Percentiles rank a stretch among this genome's conserved stretches.
phyloP scores from a whole-genome alignment of 1,284 basidiomycete genomes.

The Papiliotrema laurentii region DNA sequence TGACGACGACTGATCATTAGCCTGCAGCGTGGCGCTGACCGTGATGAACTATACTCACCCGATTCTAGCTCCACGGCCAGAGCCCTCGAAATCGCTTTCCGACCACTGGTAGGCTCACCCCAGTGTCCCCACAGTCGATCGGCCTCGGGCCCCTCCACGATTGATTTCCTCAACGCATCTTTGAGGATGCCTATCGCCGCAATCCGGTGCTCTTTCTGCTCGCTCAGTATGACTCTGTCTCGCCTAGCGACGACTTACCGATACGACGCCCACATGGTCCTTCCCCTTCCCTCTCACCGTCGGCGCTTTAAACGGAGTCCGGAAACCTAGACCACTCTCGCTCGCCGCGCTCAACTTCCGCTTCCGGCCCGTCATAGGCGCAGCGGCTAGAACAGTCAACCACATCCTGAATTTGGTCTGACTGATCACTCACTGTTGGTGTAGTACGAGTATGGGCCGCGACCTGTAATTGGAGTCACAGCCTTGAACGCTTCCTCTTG shows the following conservation, averaged over 20 bases:
- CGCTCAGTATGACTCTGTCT: not conserved
- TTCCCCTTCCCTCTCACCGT: not conserved
- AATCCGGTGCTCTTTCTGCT: constrained; percentile 1
- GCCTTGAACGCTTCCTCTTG: constrained; percentile 27
- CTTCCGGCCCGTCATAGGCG: constrained; percentile 1
- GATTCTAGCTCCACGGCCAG: constrained; percentile 3
- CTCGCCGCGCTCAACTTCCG: not conserved
- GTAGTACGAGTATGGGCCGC: constrained; percentile 29
- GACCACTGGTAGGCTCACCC: not conserved
- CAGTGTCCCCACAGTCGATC: constrained; percentile 15
- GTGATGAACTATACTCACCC: not conserved
- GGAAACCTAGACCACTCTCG: not conserved
- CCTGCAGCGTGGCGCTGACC: too few species aligned
- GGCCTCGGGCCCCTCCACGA: constrained; percentile 6
- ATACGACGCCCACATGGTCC: not conserved
- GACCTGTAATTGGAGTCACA: constrained; percentile 19
- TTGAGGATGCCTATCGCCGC: constrained; percentile 8
- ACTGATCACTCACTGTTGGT: constrained; percentile 15
- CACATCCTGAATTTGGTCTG: not conserved
- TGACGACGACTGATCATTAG: not conserved
- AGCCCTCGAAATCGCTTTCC: not conserved
- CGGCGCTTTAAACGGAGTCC: constrained; percentile 7
- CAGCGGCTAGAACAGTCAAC: not conserved
- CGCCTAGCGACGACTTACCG: not conserved
- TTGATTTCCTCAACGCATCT: constrained; percentile 7